These are phyloP conservation scores for Ottelia alismoides DNA, from an alignment of 106 monocot species.

Conservation along the genomic window DNA sequence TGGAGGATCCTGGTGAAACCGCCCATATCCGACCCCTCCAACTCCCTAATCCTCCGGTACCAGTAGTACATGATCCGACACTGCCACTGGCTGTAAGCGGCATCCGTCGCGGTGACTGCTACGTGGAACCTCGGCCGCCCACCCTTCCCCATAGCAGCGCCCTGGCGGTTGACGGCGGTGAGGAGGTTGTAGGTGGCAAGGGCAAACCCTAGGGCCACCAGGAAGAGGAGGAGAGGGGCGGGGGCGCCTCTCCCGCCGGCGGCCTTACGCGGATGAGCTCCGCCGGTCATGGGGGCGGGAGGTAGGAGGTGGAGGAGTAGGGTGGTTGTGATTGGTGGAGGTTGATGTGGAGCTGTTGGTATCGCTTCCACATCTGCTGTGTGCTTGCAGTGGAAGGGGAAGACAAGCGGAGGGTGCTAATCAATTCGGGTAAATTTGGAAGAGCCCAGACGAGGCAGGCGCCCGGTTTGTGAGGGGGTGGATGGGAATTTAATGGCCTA, in stretches of 20 bases:
- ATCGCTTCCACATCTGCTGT: too few relatives aligned
- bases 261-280: background rate
- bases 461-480: too few relatives aligned
- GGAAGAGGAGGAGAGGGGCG: slow-evolving; percentile 1
- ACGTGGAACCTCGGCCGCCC: slow-evolving; percentile 13
- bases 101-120: slow-evolving; percentile 19
- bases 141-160: background rate
- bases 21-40: slow-evolving; percentile 18
- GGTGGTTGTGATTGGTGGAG: too few relatives aligned
- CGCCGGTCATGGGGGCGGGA: too few relatives aligned
- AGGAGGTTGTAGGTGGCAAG: slow-evolving; percentile 18
- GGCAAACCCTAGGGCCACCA: slow-evolving; percentile 12
- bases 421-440: too few relatives aligned
- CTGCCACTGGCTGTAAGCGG: slow-evolving; percentile 26
- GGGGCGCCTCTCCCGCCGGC: background rate
- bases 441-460: too few relatives aligned
- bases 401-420: too few relatives aligned
- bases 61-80: slow-evolving; percentile 31
- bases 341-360: too few relatives aligned
- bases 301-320: too few relatives aligned
- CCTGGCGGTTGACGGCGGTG: background rate
- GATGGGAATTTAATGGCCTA: too few relatives aligned
- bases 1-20: slow-evolving; percentile 25
- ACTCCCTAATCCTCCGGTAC: slow-evolving; percentile 8
- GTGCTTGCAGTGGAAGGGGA: too few relatives aligned